phyloP scores from a whole-genome alignment of 306 rosid species.

The Delonix regia region DNA sequence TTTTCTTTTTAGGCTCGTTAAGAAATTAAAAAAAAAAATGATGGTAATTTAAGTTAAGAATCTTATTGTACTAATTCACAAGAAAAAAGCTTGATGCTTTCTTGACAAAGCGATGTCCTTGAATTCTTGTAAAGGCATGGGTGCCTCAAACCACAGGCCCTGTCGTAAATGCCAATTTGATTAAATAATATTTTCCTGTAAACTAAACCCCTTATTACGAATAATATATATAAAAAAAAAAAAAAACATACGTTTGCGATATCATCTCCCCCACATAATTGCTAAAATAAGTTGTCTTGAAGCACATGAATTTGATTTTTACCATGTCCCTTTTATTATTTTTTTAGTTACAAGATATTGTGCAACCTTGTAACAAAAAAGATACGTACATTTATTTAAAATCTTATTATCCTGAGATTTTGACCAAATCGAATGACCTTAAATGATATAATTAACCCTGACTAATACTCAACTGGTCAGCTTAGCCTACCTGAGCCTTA shows the following conservation, averaged over 20 bases:
- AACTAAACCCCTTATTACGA: not conserved
- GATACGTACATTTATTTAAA: not conserved
- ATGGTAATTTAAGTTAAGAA: slow-evolving; percentile 5
- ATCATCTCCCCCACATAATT: not conserved
- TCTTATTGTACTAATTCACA: slow-evolving; percentile 20
- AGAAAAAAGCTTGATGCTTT: slow-evolving; percentile 14
- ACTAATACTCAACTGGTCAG: slow-evolving; percentile 25
- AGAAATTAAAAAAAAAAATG: not conserved
- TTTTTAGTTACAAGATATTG: not conserved
- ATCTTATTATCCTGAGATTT: not conserved
- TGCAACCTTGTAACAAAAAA: not conserved
- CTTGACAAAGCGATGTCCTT: slow-evolving; percentile 18
- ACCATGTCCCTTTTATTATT: not conserved
- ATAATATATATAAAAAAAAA: not conserved
- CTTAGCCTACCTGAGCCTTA: not conserved
- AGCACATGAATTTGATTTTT: not conserved
- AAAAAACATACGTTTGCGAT: not conserved
- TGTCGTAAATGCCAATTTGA: not conserved
- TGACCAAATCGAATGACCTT: not conserved
- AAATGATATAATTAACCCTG: not conserved
- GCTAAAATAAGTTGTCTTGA: too few relatives aligned
- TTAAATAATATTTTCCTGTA: not conserved
- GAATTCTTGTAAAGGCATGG: slow-evolving; percentile 1
- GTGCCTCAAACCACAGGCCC: not conserved
- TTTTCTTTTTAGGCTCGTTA: not conserved